Evolutionary conservation across 768 basidiomycete genomes (phyloP).

Genomic region (Phaeotremella fagi): DNA sequence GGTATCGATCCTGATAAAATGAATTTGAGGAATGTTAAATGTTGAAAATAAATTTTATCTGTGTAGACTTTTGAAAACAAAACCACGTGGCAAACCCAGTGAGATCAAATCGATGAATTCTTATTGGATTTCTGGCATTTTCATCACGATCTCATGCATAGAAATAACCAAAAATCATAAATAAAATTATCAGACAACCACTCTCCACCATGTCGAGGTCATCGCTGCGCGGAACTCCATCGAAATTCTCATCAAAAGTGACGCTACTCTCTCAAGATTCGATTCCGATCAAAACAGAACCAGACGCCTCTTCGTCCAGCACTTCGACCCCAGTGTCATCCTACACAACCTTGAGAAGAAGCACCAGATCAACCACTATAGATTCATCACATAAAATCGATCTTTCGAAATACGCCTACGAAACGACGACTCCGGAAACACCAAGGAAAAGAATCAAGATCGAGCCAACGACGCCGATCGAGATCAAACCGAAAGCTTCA

Average conservation of each 20-base stretch:
- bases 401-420: constrained; percentile 9
- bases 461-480: constrained; percentile 1
- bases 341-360: constrained; percentile 15
- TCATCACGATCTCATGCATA: too few species aligned
- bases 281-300: not conserved
- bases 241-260: constrained; percentile 1
- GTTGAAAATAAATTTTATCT: too few species aligned
- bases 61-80: too few species aligned
- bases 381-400: not conserved
- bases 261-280: constrained; percentile 3
- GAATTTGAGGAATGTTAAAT: too few species aligned
- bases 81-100: too few species aligned
- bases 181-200: too few species aligned
- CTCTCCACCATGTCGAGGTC: constrained; percentile 1
- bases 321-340: not conserved
- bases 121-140: too few species aligned
- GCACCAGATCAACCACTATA: constrained; percentile 6
- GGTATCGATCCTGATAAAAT: too few species aligned
- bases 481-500: not conserved
- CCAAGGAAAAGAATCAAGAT: constrained; percentile 13
- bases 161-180: too few species aligned
- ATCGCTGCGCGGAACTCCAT: constrained; percentile 3
- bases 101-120: too few species aligned
- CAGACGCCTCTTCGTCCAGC: not conserved
- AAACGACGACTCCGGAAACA: constrained; percentile 4